Percentiles rank a stretch among this genome's conserved stretches.
Evolutionary conservation across 1,139 yeast species (phyloP).

Genomic region (Blastobotrys arbuscula): DNA sequence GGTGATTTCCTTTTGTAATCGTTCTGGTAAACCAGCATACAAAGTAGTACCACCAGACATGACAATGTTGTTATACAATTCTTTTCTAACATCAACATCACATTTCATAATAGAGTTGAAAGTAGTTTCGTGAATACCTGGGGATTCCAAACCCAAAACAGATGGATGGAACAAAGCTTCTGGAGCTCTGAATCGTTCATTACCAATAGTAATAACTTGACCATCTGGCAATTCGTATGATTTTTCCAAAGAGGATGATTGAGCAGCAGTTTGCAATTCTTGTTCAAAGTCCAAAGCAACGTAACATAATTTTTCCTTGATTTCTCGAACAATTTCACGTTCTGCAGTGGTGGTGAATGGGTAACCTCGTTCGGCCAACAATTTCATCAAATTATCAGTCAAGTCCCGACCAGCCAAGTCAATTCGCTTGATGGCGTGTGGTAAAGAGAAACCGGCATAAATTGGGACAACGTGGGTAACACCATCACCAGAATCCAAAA

Average conservation of each 20-base stretch:
- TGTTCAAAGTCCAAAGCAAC: conserved; percentile 95
- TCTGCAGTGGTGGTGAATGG: conserved; percentile 98
- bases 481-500: conserved; percentile 99
- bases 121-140: conserved; percentile 99
- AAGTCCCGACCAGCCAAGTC: conserved; percentile 99
- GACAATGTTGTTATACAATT: conserved; percentile 97
- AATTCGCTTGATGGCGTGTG: conserved; percentile 97
- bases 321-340: conserved; percentile 99
- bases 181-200: conserved; percentile 99
- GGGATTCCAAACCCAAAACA: conserved; percentile 94
- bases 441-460: conserved; percentile 98
- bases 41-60: conserved; percentile 99
- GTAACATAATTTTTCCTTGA: conserved; percentile 98
- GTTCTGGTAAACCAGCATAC: conserved; percentile 99
- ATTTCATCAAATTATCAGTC: conserved; percentile 98
- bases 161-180: conserved; percentile 99
- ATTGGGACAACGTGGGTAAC: conserved; percentile 99
- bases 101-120: conserved; percentile 99
- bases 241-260: conserved; percentile 96
- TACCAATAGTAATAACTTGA: conserved; percentile 98
- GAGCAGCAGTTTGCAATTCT: conserved; percentile 98
- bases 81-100: conserved; percentile 98
- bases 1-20: conserved; percentile 99
- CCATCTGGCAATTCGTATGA: conserved; percentile 99
- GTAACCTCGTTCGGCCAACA: conserved; percentile 98